Percentiles rank a stretch among this genome's conserved stretches.
Conservation (phyloP, 1,139 yeast genomes). For the Lodderomyces parapsilosis region DNA sequence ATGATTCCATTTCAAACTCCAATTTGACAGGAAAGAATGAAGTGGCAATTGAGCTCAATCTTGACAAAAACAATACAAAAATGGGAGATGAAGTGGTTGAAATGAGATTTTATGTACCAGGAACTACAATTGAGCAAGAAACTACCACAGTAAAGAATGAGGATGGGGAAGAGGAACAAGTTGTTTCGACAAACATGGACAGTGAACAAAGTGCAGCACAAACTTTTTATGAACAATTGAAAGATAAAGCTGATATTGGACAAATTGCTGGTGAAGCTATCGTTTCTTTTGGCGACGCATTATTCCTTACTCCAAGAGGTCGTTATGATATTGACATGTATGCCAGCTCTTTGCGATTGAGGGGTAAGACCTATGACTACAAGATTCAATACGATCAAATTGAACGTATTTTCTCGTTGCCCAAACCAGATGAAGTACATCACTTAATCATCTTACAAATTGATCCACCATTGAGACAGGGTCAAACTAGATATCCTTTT, state of each 20-base stretch:
- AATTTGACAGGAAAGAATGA: slow-evolving; percentile 91
- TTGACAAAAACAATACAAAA: slow-evolving; percentile 49
- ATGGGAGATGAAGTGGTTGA: slow-evolving; percentile 97
- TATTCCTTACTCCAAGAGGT: slow-evolving; percentile 96
- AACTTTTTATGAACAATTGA: slow-evolving; percentile 84
- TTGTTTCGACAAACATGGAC: slow-evolving; percentile 40
- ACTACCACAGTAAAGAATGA: slow-evolving; percentile 40
- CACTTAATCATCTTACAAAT: slow-evolving; percentile 85
- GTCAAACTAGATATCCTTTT: slow-evolving; percentile 95
- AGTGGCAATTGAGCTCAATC: slow-evolving; percentile 83
- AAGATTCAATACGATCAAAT: slow-evolving; percentile 89
- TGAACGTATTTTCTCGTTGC: slow-evolving; percentile 86
- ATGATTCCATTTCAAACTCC: slow-evolving; percentile 75
- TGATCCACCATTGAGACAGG: slow-evolving; percentile 88
- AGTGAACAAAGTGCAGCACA: slow-evolving; percentile 77
- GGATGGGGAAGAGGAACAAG: slow-evolving; percentile 38
- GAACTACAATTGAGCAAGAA: slow-evolving; percentile 56
- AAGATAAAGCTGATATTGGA: slow-evolving; percentile 95
- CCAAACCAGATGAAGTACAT: slow-evolving; percentile 92
- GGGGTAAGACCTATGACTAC: slow-evolving; percentile 98
- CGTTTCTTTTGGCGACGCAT: slow-evolving; percentile 86
- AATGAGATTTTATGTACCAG: slow-evolving; percentile 90
- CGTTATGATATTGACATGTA: slow-evolving; percentile 97
- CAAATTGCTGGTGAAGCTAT: slow-evolving; percentile 96
- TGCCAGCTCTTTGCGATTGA: slow-evolving; percentile 78